A percentile compares a stretch with the other conserved stretches of the same genome.
phyloP scores from a whole-genome alignment of 2,329 filamentous ascomycete genomes.

The Pseudogymnoascus destructans region DNA sequence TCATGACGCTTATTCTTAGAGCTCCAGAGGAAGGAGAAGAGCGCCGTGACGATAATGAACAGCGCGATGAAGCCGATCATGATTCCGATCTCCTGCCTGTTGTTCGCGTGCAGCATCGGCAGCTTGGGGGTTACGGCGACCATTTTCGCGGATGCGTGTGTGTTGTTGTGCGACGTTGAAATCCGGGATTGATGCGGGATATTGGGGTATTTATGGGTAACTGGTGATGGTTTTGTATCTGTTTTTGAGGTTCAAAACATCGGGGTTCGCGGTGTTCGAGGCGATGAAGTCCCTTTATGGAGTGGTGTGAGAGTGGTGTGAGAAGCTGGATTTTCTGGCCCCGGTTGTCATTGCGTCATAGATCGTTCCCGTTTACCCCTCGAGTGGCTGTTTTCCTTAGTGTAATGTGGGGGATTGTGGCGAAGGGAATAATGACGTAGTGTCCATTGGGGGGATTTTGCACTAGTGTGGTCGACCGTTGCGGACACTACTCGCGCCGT shows the following conservation, averaged over 20 bases:
- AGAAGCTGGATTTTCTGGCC: background rate
- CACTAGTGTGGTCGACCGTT: background rate
- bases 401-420: background rate
- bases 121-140: background rate
- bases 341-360: background rate
- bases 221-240: background rate
- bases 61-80: constrained; percentile 5
- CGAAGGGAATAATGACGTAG: background rate
- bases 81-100: background rate
- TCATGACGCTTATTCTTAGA: background rate
- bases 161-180: background rate
- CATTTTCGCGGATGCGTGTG: background rate
- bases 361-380: background rate
- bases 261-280: background rate
- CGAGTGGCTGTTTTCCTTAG: background rate
- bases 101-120: background rate
- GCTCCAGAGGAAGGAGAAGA: constrained; percentile 16
- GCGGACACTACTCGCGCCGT: background rate
- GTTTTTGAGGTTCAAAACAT: background rate
- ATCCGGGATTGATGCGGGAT: background rate
- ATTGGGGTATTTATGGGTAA: constrained; percentile 1
- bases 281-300: background rate
- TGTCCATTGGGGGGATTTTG: background rate
- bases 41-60: background rate
- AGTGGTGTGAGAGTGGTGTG: background rate